A percentile compares a stretch with the other conserved stretches of the same genome.
Conservation (phyloP, 2,329 filamentous ascomycete genomes). For the Exophiala dermatitidis region DNA sequence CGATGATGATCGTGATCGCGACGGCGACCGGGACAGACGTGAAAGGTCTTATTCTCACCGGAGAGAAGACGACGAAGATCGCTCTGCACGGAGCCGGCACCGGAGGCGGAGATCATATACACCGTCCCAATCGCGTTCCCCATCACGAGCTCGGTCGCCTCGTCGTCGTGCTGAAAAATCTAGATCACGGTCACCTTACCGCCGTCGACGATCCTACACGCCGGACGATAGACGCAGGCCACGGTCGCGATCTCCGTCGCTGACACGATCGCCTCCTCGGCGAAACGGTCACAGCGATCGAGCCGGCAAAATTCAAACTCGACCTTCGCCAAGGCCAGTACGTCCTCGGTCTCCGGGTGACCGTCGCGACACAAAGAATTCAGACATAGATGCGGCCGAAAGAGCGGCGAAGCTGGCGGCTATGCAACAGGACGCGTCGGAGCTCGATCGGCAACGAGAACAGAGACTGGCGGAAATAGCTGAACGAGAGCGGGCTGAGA, state of each 20-base stretch:
- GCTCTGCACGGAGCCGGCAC: conserved; percentile 27
- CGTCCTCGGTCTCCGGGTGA: conserved; percentile 27
- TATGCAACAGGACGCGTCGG: conserved; percentile 64
- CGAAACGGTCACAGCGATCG: conserved; percentile 31
- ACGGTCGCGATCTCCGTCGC: conserved; percentile 28
- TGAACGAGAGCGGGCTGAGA: conserved; percentile 56
- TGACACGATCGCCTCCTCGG: conserved; percentile 21
- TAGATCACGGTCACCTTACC: conserved; percentile 25
- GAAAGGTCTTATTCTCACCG: conserved; percentile 21
- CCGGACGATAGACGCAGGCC: conserved; percentile 29
- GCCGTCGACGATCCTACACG: conserved; percentile 26
- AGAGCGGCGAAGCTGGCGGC: conserved; percentile 61
- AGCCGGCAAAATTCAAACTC: conserved; percentile 30
- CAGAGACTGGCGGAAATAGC: conserved; percentile 60
- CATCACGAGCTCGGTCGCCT: conserved; percentile 19
- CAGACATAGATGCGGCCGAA: conserved; percentile 43
- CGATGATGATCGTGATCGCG: conserved; percentile 3
- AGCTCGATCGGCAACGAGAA: conserved; percentile 64
- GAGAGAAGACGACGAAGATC: conserved; percentile 23
- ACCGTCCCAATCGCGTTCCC: conserved; percentile 31
- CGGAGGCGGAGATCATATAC: conserved; percentile 39
- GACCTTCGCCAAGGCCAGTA: conserved; percentile 25
- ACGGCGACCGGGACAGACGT: conserved; percentile 9
- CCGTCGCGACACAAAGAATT: background rate
- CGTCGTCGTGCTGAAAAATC: conserved; percentile 32